phyloP scores from a whole-genome alignment of 1,139 yeast genomes.

The Casaregolazyma lundiana region DNA sequence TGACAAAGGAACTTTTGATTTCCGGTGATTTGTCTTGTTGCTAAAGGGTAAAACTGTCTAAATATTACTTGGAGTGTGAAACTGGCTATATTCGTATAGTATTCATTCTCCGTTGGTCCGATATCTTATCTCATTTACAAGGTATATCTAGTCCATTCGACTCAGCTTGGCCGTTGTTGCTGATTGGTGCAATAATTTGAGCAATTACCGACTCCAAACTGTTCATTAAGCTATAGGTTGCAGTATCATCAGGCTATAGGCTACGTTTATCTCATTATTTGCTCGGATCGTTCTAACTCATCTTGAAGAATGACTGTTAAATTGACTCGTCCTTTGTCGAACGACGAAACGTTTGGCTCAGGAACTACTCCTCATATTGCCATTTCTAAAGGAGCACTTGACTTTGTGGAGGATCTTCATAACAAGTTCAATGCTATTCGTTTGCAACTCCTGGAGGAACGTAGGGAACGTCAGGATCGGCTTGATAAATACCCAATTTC shows the following conservation, averaged over 20 bases:
- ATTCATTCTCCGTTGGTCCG: not conserved
- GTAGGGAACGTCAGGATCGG: slow-evolving; percentile 59
- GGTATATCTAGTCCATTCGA: not conserved
- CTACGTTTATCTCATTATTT: no score
- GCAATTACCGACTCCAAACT: no score
- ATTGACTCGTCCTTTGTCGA: slow-evolving; percentile 6
- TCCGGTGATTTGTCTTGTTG: no score
- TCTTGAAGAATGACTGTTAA: slow-evolving; percentile 8
- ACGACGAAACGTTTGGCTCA: slow-evolving; percentile 4
- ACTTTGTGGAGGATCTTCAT: slow-evolving; percentile 66
- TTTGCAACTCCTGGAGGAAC: slow-evolving; percentile 52
- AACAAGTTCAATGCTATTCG: slow-evolving; percentile 61
- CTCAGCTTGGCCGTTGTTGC: no score
- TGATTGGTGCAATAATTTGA: no score
- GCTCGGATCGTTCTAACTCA: no score
- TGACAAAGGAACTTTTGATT: not conserved
- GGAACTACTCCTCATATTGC: slow-evolving; percentile 33
- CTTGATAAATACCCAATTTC: slow-evolving; percentile 50
- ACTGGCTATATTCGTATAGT: no score
- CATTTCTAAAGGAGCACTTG: slow-evolving; percentile 62
- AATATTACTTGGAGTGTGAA: no score
- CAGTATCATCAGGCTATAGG: no score
- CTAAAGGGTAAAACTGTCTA: no score
- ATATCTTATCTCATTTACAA: not conserved
- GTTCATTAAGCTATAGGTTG: no score